These are phyloP conservation scores for Pseudocercospora fuligena DNA, from an alignment of 2,329 filamentous ascomycete species.

Conservation along the genomic window DNA sequence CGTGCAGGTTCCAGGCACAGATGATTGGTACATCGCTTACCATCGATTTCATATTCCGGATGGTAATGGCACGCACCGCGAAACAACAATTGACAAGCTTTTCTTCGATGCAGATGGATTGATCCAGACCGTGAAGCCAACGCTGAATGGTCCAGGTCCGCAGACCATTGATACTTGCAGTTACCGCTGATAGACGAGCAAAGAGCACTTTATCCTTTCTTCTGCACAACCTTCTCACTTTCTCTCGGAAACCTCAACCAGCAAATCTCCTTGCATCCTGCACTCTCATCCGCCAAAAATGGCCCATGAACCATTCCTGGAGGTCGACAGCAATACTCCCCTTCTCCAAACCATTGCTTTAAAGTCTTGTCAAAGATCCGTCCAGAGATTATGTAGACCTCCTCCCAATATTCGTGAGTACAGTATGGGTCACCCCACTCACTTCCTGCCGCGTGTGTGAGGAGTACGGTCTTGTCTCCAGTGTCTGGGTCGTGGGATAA, in stretches of 20 bases:
- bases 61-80: slow-evolving; percentile 51
- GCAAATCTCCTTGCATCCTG: not conserved
- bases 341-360: not conserved
- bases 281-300: not conserved
- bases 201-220: not conserved
- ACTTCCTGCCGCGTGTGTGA: not conserved
- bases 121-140: slow-evolving; percentile 47
- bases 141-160: slow-evolving; percentile 36
- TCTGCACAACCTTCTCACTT: not conserved
- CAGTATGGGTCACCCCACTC: not conserved
- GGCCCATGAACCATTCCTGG: not conserved
- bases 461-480: not conserved
- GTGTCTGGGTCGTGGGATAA: not conserved
- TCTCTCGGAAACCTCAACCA: not conserved
- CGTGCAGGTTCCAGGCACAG: slow-evolving; percentile 53
- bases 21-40: slow-evolving; percentile 58
- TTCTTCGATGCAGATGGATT: slow-evolving; percentile 47
- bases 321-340: not conserved
- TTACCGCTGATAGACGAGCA: not conserved
- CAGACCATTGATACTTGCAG: not conserved
- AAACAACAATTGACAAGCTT: slow-evolving; percentile 51
- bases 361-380: not conserved
- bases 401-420: not conserved
- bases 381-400: not conserved
- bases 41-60: slow-evolving; percentile 54